These are phyloP conservation scores for Sphagnum fallax DNA, from an alignment of 228 moss, liverwort and hornwort genomes.

Conservation along the genomic window DNA sequence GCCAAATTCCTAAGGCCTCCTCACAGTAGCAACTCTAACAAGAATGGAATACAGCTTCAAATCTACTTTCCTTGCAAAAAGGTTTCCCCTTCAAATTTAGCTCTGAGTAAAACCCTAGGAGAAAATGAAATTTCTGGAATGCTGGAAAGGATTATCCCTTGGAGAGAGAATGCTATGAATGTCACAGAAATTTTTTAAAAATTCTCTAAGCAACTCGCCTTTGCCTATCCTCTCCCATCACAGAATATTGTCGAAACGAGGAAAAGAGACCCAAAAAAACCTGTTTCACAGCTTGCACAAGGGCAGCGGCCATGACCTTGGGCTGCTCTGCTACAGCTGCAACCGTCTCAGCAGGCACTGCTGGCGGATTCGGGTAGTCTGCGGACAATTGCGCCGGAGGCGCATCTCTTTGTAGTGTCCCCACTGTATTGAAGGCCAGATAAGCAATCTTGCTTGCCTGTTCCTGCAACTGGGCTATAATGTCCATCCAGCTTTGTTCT, in stretches of 20 bases:
- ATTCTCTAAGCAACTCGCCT: no score
- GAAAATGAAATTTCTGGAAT: no score
- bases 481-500: conserved; percentile 49
- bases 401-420: conserved; percentile 87
- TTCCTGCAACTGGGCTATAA: conserved; percentile 87
- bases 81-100: neutral
- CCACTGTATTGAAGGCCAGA: conserved; percentile 82
- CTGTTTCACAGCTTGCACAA: conserved; percentile 85
- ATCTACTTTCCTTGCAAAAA: no score
- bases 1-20: no score
- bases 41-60: no score
- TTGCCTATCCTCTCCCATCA: no score
- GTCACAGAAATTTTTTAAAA: no score
- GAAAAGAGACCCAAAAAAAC: conserved; percentile 1
- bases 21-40: no score
- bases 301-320: conserved; percentile 63
- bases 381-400: conserved; percentile 62
- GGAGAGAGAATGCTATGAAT: no score
- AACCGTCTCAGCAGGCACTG: conserved; percentile 32
- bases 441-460: conserved; percentile 88
- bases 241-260: no score
- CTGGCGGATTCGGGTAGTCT: conserved; percentile 72
- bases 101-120: neutral
- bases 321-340: conserved; percentile 48
- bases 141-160: no score